Base-by-base conservation (phyloP, 768 basidiomycete species). In the Termitomyces sp. region DNA sequence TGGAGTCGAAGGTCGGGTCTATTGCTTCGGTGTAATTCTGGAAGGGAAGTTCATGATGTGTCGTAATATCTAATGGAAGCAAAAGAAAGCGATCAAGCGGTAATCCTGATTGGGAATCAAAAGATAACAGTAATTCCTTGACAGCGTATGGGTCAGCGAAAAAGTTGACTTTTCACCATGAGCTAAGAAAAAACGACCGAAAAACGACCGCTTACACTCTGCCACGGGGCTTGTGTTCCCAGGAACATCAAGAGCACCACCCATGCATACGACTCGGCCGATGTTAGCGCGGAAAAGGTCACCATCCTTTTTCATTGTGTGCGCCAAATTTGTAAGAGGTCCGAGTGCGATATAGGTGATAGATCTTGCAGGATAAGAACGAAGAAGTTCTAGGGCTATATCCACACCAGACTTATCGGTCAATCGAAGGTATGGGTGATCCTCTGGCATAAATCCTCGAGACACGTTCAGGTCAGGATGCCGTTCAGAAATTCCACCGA, bases 231-330 rank as follows among this genome's bases (percentile, higher is more conserved):
- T 83, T 0, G 86, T 88, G 63, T 96, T 98, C 3, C 94, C 94
- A 0, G 94, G 92, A 32, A 92, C 90, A 61, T 95, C 92, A 24
- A 98, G 69, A 2, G 93, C 89, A 14, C 93, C 94, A n/a, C 94
- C 94, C 93, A 98, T 96, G 68, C 85, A 87, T 22, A 94, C 72
- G 8, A 98, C 74, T n/a, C 86, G 79, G 5, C 86, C 90, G 29
- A 92, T 80, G 43, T 82, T 81, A 13, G 79, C 70, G 8, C 72
- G 71, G 31, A 94, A 74, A 12, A 79, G 72, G 36, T 74, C 67
- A 10, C 80, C 76, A 61, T 91, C 79, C 43, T 74, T 63, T 7
- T 78, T 79, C 68, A 90, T 73, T 58, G 90, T 75, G 34, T 75
- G 72, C 1, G 92, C 91, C 32, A 98, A 77, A 64, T 88, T 93